phyloP scores from a whole-genome alignment of 257 asterid species.

The Solanum dulcamara region DNA sequence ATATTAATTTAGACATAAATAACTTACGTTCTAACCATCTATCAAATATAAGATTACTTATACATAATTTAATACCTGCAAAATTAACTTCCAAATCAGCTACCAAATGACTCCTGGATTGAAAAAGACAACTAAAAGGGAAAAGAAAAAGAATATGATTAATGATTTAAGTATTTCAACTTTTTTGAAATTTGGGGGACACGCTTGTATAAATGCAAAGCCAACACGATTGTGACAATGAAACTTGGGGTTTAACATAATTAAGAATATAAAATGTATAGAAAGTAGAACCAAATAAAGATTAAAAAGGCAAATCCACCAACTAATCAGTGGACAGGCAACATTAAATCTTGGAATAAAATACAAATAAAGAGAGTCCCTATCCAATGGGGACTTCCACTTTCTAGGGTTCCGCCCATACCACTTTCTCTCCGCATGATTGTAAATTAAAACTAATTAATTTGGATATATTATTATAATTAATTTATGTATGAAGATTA shows the following conservation, averaged over 20 bases:
- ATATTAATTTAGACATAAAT: background rate
- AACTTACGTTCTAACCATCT: background rate
- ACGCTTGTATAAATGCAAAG: slow-evolving; percentile 10
- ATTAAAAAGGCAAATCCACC: slow-evolving; percentile 22
- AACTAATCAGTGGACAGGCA: slow-evolving; percentile 26
- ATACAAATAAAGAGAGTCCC: background rate
- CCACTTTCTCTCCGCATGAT: slow-evolving; percentile 3
- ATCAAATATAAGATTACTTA: background rate
- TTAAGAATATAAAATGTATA: background rate
- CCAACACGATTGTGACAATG: slow-evolving; percentile 20
- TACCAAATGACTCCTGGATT: background rate
- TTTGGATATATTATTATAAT: background rate
- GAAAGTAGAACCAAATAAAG: background rate
- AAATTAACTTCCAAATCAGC: background rate
- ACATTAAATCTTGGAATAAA: slow-evolving; percentile 2
- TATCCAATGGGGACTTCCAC: slow-evolving; percentile 27
- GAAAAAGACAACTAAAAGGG: background rate
- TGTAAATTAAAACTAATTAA: background rate
- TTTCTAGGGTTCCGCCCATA: slow-evolving; percentile 16
- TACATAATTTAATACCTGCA: background rate
- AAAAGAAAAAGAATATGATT: background rate
- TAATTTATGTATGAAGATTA: background rate
- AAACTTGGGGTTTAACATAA: background rate
- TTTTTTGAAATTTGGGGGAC: background rate
- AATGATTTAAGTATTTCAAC: background rate